Percentiles rank a stretch among this genome's conserved stretches.
Evolutionary conservation across 176 grass and related monocot genomes (phyloP).

Genomic region (Oryza glaberrima): DNA sequence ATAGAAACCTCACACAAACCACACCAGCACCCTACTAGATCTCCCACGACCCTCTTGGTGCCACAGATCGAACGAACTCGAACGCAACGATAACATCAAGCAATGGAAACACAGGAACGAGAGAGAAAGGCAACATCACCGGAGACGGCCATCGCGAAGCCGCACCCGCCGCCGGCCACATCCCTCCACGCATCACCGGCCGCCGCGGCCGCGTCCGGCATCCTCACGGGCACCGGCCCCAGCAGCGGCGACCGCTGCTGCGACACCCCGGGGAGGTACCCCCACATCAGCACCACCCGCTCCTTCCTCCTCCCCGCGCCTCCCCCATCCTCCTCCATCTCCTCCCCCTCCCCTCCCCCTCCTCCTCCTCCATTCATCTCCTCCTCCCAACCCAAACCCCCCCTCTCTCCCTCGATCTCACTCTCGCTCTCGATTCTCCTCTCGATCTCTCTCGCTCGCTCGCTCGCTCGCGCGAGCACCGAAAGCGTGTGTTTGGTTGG

Average conservation of each 20-base stretch:
- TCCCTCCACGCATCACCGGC: constrained; percentile 73
- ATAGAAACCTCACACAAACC: not conserved
- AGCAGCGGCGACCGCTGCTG: constrained; percentile 93
- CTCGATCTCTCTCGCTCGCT: not conserved
- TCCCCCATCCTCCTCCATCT: constrained; percentile 41
- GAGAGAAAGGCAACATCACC: constrained; percentile 47
- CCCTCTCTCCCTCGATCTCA: not conserved
- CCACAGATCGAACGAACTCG: not conserved
- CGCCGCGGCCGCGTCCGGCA: constrained; percentile 43
- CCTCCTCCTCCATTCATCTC: constrained; percentile 58
- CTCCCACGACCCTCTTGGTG: not conserved
- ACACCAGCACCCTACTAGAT: constrained; percentile 26
- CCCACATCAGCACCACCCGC: constrained; percentile 95
- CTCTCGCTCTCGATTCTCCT: not conserved
- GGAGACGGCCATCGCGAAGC: constrained; percentile 94
- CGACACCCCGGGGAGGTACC: constrained; percentile 89
- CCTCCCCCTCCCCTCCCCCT: constrained; percentile 52
- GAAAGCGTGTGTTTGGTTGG: constrained; percentile 30
- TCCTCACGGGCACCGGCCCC: constrained; percentile 67
- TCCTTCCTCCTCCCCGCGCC: constrained; percentile 42
- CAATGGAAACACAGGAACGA: not conserved
- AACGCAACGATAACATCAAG: not conserved
- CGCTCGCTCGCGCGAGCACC: constrained; percentile 22
- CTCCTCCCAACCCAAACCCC: constrained; percentile 14
- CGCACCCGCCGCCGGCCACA: constrained; percentile 89